Percentiles rank a stretch among this genome's conserved stretches.
Evolutionary conservation across 164 flowering plant species (phyloP).

Genomic region (Vitis amurensis): DNA sequence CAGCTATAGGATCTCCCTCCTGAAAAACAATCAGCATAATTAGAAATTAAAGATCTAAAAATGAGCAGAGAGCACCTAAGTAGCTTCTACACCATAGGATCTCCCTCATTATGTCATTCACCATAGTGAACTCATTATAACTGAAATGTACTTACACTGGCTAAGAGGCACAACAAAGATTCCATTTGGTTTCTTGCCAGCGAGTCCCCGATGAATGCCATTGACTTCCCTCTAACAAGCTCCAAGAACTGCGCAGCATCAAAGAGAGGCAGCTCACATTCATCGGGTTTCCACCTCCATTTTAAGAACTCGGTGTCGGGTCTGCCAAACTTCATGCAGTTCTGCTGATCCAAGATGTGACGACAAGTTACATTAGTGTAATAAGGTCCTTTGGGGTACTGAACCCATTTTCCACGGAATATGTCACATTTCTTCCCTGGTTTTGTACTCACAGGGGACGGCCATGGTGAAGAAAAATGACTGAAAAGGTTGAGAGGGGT

Average conservation of each 20-base stretch:
- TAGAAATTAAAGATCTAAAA: too few relatives aligned
- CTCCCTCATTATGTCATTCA: too few relatives aligned
- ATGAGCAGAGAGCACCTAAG: too few relatives aligned
- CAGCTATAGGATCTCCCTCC: constrained; percentile 25
- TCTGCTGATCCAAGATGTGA: constrained; percentile 32
- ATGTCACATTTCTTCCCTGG: constrained; percentile 22
- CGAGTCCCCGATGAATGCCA: constrained; percentile 40
- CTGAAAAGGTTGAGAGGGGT: constrained; percentile 14
- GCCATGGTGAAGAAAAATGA: not conserved
- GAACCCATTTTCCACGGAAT: constrained; percentile 35
- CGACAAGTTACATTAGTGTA: constrained; percentile 32
- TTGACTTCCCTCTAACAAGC: constrained; percentile 29
- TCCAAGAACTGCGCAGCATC: constrained; percentile 30
- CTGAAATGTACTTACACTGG: constrained; percentile 23
- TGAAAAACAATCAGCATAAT: constrained; percentile 5
- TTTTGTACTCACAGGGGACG: not conserved
- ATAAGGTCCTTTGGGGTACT: constrained; percentile 18
- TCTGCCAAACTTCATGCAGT: constrained; percentile 41
- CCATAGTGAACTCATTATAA: too few relatives aligned
- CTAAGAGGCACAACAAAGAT: constrained; percentile 39
- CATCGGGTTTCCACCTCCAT: constrained; percentile 47
- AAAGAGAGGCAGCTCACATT: constrained; percentile 36
- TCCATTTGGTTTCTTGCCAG: constrained; percentile 47
- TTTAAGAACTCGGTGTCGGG: constrained; percentile 31
- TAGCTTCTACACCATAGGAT: too few relatives aligned